Percentiles rank a stretch among this genome's conserved stretches.
These are phyloP conservation scores for Didymella arachidicola DNA, from an alignment of 2,329 filamentous ascomycete genomes.

Conservation along the genomic window DNA sequence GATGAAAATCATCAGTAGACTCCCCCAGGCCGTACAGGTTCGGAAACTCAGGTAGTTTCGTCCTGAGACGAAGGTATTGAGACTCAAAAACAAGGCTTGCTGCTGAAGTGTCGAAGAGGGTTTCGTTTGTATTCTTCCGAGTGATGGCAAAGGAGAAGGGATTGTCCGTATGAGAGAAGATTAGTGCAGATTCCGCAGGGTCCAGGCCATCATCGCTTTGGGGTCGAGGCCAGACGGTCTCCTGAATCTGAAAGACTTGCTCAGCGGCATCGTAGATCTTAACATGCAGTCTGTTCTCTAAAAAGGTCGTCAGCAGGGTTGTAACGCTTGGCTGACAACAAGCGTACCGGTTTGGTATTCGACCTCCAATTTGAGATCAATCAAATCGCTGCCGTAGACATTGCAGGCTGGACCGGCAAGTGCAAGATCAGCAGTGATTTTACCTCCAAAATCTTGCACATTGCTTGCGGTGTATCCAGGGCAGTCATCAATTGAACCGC, in stretches of 20 bases:
- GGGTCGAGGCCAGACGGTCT: constrained; percentile 71
- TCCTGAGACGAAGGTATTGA: constrained; percentile 77
- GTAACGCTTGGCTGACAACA: constrained; percentile 65
- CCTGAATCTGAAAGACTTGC: constrained; percentile 76
- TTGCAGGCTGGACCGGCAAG: constrained; percentile 73
- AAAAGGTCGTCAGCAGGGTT: constrained; percentile 41
- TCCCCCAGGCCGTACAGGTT: constrained; percentile 81
- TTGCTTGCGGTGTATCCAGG: constrained; percentile 73
- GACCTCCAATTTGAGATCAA: constrained; percentile 63
- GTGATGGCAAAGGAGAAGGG: constrained; percentile 74
- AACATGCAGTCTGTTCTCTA: constrained; percentile 72
- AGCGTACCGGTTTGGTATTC: constrained; percentile 66
- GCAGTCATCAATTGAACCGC: constrained; percentile 54
- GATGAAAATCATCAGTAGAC: constrained; percentile 72
- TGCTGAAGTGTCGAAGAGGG: constrained; percentile 74
- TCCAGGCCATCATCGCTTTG: constrained; percentile 38
- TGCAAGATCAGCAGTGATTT: constrained; percentile 71
- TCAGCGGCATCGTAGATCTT: constrained; percentile 73
- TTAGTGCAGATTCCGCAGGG: constrained; percentile 55
- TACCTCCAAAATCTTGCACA: constrained; percentile 59
- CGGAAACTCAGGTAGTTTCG: constrained; percentile 70
- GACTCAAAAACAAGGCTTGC: constrained; percentile 75
- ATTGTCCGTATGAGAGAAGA: constrained; percentile 61
- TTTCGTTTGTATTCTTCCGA: constrained; percentile 63
- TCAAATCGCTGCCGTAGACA: constrained; percentile 65